Evolutionary conservation across 805 yeast species (phyloP).

Genomic region (Candida anglica): DNA sequence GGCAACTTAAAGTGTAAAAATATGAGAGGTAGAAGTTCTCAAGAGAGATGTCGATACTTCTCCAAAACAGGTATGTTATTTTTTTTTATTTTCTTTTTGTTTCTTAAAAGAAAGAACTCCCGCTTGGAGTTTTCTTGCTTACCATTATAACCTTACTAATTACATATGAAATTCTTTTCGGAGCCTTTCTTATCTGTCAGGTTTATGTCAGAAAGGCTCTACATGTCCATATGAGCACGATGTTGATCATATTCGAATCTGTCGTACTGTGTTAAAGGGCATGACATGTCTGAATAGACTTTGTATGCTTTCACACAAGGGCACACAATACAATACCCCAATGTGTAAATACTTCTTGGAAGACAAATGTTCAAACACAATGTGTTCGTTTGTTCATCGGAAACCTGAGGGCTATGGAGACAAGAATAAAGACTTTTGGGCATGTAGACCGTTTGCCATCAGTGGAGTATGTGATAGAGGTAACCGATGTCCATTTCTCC

Average conservation of each 20-base stretch:
- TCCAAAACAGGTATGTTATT: conserved; percentile 33
- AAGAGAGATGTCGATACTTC: conserved; percentile 30
- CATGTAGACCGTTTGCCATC: conserved; percentile 65
- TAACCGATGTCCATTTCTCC: conserved; percentile 50
- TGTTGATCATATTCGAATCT: conserved; percentile 47
- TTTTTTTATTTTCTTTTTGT: not conserved
- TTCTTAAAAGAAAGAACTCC: not conserved
- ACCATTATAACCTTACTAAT: not conserved
- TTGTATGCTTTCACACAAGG: conserved; percentile 56
- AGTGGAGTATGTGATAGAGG: conserved; percentile 71
- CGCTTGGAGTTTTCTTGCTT: conserved; percentile 11
- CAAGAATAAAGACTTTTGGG: conserved; percentile 34
- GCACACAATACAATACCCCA: conserved; percentile 55
- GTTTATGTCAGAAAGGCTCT: conserved; percentile 49
- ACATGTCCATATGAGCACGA: conserved; percentile 55
- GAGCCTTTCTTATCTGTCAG: conserved; percentile 30
- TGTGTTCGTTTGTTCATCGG: conserved; percentile 49
- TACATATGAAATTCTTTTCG: conserved; percentile 11
- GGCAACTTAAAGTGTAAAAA: conserved; percentile 21
- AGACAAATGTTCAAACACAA: conserved; percentile 32
- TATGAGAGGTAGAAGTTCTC: conserved; percentile 1
- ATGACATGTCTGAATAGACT: conserved; percentile 39
- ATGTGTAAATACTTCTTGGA: conserved; percentile 25
- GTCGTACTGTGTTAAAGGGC: conserved; percentile 46
- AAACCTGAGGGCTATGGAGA: conserved; percentile 47